Percentiles rank a stretch among this genome's conserved stretches.
Conservation (phyloP, 1,284 basidiomycete species). For the Acaromyces ingoldii region DNA sequence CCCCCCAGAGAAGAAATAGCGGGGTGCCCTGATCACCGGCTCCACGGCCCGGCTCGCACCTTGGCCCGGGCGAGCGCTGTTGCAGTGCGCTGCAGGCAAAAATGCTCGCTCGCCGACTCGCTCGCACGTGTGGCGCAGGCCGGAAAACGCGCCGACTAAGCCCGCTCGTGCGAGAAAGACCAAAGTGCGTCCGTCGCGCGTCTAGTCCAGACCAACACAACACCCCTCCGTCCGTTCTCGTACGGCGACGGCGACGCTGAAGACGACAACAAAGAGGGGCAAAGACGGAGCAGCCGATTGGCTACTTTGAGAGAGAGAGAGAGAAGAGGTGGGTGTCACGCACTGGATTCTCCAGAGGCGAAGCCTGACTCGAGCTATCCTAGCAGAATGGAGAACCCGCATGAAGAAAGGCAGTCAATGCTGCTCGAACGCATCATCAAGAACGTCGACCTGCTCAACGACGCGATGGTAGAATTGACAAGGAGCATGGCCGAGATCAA, state of each 20-base stretch:
- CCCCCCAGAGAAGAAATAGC: not conserved
- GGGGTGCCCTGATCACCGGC: no score
- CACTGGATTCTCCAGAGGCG: not conserved
- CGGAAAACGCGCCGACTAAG: no score
- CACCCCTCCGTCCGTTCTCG: no score
- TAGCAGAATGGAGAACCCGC: constrained; percentile 51
- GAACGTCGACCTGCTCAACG: constrained; percentile 65
- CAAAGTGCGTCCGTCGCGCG: no score
- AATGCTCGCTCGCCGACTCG: no score
- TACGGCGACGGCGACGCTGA: no score
- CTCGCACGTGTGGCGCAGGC: no score
- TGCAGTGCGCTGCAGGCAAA: no score
- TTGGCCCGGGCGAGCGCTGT: no score
- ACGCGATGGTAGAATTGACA: constrained; percentile 63
- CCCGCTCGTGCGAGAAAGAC: no score
- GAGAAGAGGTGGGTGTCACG: not conserved
- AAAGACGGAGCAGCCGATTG: not conserved
- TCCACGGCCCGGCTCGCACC: no score
- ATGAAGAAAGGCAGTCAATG: constrained; percentile 82
- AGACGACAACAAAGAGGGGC: not conserved
- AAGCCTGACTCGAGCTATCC: not conserved
- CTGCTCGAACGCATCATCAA: constrained; percentile 83
- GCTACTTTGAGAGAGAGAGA: not conserved
- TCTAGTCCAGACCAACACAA: no score
- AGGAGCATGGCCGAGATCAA: constrained; percentile 61